Conservation (phyloP, 345 rosid species). For the Brassica carinata region DNA sequence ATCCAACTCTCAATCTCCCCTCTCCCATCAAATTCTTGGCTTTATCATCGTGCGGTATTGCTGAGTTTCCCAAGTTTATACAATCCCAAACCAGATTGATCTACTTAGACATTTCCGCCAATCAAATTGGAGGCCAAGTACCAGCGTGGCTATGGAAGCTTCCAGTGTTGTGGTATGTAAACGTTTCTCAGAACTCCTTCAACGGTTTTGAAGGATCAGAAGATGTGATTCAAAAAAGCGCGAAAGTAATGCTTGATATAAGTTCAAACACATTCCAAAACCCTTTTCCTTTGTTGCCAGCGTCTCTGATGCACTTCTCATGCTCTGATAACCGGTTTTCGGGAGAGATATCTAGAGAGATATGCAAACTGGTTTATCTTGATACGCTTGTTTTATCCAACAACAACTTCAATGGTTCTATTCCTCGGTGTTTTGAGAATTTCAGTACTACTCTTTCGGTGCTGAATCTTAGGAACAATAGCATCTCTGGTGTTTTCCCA, state of each 20-base stretch:
- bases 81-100: background rate
- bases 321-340: background rate
- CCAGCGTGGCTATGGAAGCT: background rate
- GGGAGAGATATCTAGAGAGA: slow-evolving; percentile 6
- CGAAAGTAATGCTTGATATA: too few relatives aligned
- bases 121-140: background rate
- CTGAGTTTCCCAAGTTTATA: slow-evolving; percentile 35
- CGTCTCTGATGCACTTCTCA: background rate
- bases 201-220: background rate
- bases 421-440: slow-evolving; percentile 34
- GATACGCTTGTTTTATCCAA: background rate
- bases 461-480: slow-evolving; percentile 35
- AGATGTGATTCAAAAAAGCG: background rate
- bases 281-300: background rate
- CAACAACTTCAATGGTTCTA: slow-evolving; percentile 38
- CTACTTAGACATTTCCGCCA: background rate
- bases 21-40: background rate
- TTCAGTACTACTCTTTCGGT: background rate
- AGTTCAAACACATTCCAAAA: too few relatives aligned
- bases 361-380: background rate
- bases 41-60: slow-evolving; percentile 16
- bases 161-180: background rate
- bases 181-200: background rate
- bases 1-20: background rate
- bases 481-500: slow-evolving; percentile 24